phyloP scores from a whole-genome alignment of 2,329 filamentous ascomycete species.

The Dothiorella sarmentorum region DNA sequence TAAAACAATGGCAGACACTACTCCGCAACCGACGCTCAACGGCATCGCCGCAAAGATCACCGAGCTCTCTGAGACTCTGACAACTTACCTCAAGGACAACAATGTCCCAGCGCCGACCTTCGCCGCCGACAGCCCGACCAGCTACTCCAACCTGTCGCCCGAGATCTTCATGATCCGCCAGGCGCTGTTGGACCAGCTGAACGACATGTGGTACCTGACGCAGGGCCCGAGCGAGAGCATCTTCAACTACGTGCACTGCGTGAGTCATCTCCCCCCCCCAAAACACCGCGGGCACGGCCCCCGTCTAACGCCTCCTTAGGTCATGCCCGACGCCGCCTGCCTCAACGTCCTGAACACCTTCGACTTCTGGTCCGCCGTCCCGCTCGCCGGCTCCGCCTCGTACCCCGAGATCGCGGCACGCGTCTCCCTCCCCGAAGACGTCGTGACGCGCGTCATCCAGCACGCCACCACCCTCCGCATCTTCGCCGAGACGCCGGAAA shows the following conservation, averaged over 20 bases:
- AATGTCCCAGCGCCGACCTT: constrained; percentile 44
- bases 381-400: constrained; percentile 45
- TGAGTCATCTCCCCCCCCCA: constrained; percentile 19
- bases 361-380: constrained; percentile 52
- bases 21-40: constrained; percentile 39
- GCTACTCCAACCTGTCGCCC: constrained; percentile 42
- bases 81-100: constrained; percentile 41
- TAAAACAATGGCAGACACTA: constrained; percentile 28
- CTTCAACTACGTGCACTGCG: constrained; percentile 37
- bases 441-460: constrained; percentile 32
- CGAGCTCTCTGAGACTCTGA: constrained; percentile 44
- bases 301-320: constrained; percentile 29
- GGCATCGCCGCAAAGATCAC: constrained; percentile 46
- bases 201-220: constrained; percentile 46
- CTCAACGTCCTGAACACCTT: constrained; percentile 52
- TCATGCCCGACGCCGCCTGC: constrained; percentile 43
- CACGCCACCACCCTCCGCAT: constrained; percentile 36
- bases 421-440: constrained; percentile 28
- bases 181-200: constrained; percentile 43
- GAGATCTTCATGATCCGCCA: constrained; percentile 43
- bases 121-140: constrained; percentile 19
- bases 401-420: constrained; percentile 29
- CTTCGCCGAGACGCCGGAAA: constrained; percentile 29
- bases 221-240: constrained; percentile 51
- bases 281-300: neutral